Evolutionary conservation across 2,329 filamentous ascomycete species (phyloP).

Genomic region (Mycocentrospora acerina): DNA sequence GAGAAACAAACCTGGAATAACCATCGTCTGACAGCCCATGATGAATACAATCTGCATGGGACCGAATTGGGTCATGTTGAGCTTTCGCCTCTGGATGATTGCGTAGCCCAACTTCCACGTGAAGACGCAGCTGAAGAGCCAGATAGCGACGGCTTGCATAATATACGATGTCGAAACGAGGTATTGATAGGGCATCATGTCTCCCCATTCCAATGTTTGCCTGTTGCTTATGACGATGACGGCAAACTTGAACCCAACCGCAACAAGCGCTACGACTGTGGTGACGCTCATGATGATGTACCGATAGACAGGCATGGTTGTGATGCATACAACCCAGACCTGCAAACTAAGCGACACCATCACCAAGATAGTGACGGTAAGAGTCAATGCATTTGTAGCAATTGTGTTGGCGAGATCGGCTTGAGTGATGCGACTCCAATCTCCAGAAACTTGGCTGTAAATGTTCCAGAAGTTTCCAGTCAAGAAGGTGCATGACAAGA

Average conservation of each 20-base stretch:
- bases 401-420: constrained; percentile 52
- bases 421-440: constrained; percentile 54
- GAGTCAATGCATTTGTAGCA: constrained; percentile 50
- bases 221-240: constrained; percentile 53
- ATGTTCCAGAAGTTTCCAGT: constrained; percentile 61
- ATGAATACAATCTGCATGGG: constrained; percentile 68
- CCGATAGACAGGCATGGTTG: constrained; percentile 46
- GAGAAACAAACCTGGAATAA: constrained; percentile 58
- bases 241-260: constrained; percentile 57
- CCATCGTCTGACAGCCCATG: constrained; percentile 67
- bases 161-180: constrained; percentile 49
- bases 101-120: constrained; percentile 61
- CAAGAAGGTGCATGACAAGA: constrained; percentile 61
- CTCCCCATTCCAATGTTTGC: constrained; percentile 38
- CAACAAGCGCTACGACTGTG: constrained; percentile 50
- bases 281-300: constrained; percentile 52
- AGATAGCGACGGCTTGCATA: constrained; percentile 58
- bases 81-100: constrained; percentile 55
- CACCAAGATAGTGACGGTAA: constrained; percentile 57
- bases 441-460: constrained; percentile 60
- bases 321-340: constrained; percentile 62
- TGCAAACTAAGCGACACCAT: constrained; percentile 64
- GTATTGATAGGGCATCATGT: constrained; percentile 23
- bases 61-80: constrained; percentile 63
- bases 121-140: constrained; percentile 64